A percentile compares a stretch with the other conserved stretches of the same genome.
These are phyloP conservation scores for Heterobasidion annosum DNA, from an alignment of 1,284 basidiomycete species.

Conservation along the genomic window DNA sequence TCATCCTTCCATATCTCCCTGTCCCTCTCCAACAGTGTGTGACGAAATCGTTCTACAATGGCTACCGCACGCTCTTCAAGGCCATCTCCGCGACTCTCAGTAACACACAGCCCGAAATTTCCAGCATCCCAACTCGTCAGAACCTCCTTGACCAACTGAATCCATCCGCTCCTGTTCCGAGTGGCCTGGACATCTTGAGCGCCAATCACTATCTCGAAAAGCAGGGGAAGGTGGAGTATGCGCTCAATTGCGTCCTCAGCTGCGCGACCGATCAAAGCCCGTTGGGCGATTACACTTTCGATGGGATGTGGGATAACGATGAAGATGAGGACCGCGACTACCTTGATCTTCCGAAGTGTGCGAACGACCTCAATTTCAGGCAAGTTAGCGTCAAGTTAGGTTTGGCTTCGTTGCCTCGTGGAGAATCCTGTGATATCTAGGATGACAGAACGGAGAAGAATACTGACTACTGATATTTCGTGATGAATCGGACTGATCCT, in stretches of 20 bases:
- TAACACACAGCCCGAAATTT: not conserved
- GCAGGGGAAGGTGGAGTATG: not conserved
- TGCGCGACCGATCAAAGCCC: not conserved
- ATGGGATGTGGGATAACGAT: not conserved
- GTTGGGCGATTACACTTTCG: not conserved
- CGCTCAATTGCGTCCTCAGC: not conserved
- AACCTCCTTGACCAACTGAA: not conserved
- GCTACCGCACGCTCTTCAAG: not conserved
- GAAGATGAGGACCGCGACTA: not conserved
- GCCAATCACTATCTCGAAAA: not conserved
- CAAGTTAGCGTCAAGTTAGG: not conserved
- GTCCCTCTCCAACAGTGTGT: not conserved
- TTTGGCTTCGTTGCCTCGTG: not conserved
- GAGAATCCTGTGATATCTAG: no score
- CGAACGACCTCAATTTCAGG: not conserved
- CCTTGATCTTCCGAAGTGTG: not conserved
- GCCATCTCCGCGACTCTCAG: not conserved
- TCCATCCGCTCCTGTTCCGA: no score
- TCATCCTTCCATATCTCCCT: not conserved
- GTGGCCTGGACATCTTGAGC: no score
- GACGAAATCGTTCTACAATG: not conserved
- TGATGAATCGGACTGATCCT: no score
- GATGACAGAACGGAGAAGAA: no score
- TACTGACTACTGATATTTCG: no score
- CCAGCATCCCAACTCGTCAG: not conserved